These are phyloP conservation scores for Sphaerulina vaccinii DNA, from an alignment of 2,329 filamentous ascomycete species.

Conservation along the genomic window DNA sequence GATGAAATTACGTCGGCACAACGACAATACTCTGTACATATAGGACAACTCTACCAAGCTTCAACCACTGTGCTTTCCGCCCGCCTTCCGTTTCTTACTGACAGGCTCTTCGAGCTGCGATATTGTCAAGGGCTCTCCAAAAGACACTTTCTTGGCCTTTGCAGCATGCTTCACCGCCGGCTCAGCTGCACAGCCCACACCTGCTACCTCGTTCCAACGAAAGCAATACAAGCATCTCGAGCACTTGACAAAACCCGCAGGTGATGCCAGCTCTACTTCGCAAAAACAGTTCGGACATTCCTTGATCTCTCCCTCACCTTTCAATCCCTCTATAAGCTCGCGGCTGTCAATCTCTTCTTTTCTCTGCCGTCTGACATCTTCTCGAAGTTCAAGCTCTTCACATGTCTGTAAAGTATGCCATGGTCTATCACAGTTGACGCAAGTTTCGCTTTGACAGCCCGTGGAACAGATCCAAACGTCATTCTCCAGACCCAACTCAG, in stretches of 20 bases:
- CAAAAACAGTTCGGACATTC: slow-evolving; percentile 1
- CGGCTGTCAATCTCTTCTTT: background rate
- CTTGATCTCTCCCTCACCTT: background rate
- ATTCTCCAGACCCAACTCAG: background rate
- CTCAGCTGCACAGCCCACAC: no score
- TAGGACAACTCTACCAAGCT: no score
- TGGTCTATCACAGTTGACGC: background rate
- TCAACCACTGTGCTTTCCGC: no score
- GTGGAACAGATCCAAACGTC: background rate
- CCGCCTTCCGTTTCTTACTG: no score
- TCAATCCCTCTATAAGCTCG: background rate
- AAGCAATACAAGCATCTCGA: background rate
- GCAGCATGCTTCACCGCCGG: no score
- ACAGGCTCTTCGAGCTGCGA: no score
- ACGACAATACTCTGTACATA: no score
- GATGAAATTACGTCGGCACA: no score
- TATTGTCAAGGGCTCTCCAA: no score
- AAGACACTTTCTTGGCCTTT: no score
- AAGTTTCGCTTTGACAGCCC: background rate
- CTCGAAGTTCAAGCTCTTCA: slow-evolving; percentile 1
- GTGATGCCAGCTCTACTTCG: background rate
- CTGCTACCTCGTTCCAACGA: background rate
- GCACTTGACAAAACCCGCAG: background rate
- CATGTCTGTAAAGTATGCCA: background rate
- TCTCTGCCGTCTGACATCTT: background rate